These are phyloP conservation scores for Termitomyces heimii DNA, from an alignment of 768 basidiomycete genomes.

Conservation along the genomic window DNA sequence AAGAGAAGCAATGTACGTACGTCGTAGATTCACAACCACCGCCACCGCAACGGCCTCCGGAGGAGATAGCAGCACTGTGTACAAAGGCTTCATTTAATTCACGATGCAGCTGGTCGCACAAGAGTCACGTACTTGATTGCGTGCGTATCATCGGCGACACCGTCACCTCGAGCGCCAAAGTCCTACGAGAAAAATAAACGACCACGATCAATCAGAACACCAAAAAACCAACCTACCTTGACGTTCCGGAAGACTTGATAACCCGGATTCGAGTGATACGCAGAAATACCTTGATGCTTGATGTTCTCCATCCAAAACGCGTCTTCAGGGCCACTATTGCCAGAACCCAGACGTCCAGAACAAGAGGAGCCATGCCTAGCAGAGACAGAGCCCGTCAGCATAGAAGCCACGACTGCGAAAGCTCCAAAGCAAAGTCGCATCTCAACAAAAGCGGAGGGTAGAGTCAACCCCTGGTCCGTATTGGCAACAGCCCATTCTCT, in stretches of 20 bases:
- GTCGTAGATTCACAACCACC: slow-evolving; percentile 57
- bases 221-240: slow-evolving; percentile 28
- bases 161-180: slow-evolving; percentile 47
- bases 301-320: slow-evolving; percentile 72
- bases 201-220: background rate
- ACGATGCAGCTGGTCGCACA: background rate
- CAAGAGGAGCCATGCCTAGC: slow-evolving; percentile 37
- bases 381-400: slow-evolving; percentile 8
- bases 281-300: slow-evolving; percentile 64
- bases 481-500: background rate
- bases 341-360: slow-evolving; percentile 37
- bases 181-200: slow-evolving; percentile 20
- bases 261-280: slow-evolving; percentile 51
- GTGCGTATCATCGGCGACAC: slow-evolving; percentile 65
- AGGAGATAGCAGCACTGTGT: slow-evolving; percentile 56
- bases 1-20: slow-evolving; percentile 23
- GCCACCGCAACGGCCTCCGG: slow-evolving; percentile 56
- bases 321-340: slow-evolving; percentile 46
- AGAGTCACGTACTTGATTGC: slow-evolving; percentile 56
- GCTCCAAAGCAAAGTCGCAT: background rate
- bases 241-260: slow-evolving; percentile 79
- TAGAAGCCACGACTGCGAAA: background rate
- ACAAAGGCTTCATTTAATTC: background rate
- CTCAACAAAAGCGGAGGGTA: background rate
- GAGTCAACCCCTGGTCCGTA: background rate